Percentiles rank a stretch among this genome's conserved stretches.
Conservation (phyloP, 2,329 filamentous ascomycete species). For the Botrytis galanthina region DNA sequence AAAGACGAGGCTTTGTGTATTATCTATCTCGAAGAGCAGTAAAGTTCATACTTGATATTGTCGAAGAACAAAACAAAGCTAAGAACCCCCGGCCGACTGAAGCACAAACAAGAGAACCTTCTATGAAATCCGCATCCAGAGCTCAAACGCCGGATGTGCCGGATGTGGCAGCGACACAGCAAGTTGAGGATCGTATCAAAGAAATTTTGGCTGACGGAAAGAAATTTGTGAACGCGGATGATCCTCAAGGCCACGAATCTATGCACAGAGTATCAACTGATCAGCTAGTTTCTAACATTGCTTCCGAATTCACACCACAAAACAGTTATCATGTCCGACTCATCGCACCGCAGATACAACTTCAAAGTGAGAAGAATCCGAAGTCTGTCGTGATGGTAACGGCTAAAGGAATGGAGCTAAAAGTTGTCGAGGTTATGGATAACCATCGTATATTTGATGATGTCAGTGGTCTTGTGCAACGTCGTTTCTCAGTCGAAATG, state of each 20-base stretch:
- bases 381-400: constrained; percentile 97
- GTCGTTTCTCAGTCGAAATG: constrained; percentile 91
- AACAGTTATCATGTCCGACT: constrained; percentile 93
- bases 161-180: constrained; percentile 46
- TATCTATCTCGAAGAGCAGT: constrained; percentile 94
- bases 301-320: constrained; percentile 82
- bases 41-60: constrained; percentile 96
- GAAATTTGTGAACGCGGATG: constrained; percentile 74
- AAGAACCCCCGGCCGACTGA: constrained; percentile 36
- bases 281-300: constrained; percentile 71
- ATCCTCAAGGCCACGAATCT: constrained; percentile 40
- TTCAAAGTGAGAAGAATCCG: constrained; percentile 97
- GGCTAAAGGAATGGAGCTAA: constrained; percentile 96
- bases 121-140: constrained; percentile 24
- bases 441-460: constrained; percentile 88
- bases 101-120: constrained; percentile 37
- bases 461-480: constrained; percentile 92
- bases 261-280: constrained; percentile 48
- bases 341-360: constrained; percentile 94
- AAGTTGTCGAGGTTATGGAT: constrained; percentile 97
- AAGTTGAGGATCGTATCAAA: constrained; percentile 81
- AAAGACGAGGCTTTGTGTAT: constrained; percentile 93
- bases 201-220: constrained; percentile 82
- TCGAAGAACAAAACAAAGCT: constrained; percentile 82
- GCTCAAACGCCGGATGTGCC: constrained; percentile 27